Conservation (phyloP, 768 basidiomycete species). For the Phaffia tasmanica region DNA sequence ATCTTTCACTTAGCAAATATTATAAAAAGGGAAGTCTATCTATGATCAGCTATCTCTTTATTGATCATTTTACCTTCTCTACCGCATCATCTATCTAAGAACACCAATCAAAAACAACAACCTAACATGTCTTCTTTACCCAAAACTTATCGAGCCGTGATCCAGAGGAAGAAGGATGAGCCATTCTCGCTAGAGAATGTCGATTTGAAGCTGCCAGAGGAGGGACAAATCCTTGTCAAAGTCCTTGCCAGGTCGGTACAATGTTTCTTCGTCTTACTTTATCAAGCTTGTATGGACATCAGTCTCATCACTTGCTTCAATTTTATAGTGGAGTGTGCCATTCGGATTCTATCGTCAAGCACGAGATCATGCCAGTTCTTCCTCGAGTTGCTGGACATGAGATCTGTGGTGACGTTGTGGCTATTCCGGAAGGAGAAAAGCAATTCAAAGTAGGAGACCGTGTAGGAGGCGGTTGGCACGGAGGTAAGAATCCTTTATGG, state of each 20-base stretch:
- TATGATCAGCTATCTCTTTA: too few relatives aligned
- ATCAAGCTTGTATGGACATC: too few relatives aligned
- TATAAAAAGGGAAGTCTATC: too few relatives aligned
- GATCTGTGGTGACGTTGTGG: conserved; percentile 29
- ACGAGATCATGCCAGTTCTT: conserved; percentile 16
- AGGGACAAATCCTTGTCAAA: conserved; percentile 27
- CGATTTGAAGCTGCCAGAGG: conserved; percentile 26
- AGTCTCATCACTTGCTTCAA: neutral
- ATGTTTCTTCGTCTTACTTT: neutral
- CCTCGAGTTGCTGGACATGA: conserved; percentile 28
- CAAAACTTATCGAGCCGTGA: conserved; percentile 28
- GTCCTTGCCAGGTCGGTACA: conserved; percentile 3
- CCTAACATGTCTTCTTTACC: conserved; percentile 16
- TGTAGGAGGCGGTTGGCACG: conserved; percentile 30
- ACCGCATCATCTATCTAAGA: too few relatives aligned
- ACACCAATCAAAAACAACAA: neutral
- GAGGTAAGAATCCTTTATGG: neutral
- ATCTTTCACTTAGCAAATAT: too few relatives aligned
- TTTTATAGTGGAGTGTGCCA: conserved; percentile 16
- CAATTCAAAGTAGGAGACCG: conserved; percentile 31
- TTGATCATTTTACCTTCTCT: too few relatives aligned
- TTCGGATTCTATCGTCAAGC: conserved; percentile 18
- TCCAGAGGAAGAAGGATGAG: conserved; percentile 6
- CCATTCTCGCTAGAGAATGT: conserved; percentile 23
- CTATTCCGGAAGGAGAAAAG: conserved; percentile 26